Base-by-base conservation (phyloP, 306 rosid genomes). In the Corylus americana region DNA sequence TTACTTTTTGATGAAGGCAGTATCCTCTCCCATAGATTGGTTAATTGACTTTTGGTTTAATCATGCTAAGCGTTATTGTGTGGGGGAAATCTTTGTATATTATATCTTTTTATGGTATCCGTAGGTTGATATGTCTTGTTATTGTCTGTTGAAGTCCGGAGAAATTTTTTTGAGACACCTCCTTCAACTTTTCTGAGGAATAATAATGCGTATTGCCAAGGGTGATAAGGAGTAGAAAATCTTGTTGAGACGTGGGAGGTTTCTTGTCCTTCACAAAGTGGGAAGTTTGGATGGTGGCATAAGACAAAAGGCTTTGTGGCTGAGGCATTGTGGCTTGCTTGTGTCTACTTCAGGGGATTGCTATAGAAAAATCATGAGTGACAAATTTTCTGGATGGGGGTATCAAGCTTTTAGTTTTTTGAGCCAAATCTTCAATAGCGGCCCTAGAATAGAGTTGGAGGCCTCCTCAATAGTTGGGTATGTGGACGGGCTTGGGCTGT, bases 101-200 rank as follows among this genome's bases (percentile, higher is more conserved):
- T 44, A 45, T 58, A 35, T 59, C 2, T 48, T 64, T 29, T 68
- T 53, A 58, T 63, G 68, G 73, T 55, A 20, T 49, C 39, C 54
- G 14, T 76, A 57, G 67, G 74, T 37, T 66, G 39, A 22, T 27
- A 7, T 61, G 58, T 59, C 70, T 71, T 70, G 27, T 18, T 75
- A 37, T 27, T 80, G 76, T 70, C 45, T 59, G 71, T 77, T 35
- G 27, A 73, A 66, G 42, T 20, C 50, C 69, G 25, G 61, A 39
- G 31, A 50, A 10, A 25, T 55, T 54, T 47, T 47, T 50, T 51
- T 16, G 12, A 71, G 58, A 71, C 55, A 18, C 29, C 48, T 12
- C 31, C 25, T 55, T 48, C 12, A 22, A 71, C 68, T 72, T 45
- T 29, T 22, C 8, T 37, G 48, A 62, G 20, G 13, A 25, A 9